Percentiles rank a stretch among this genome's conserved stretches.
Conservation (phyloP, 805 yeast genomes). For the Saturnispora bothae region DNA sequence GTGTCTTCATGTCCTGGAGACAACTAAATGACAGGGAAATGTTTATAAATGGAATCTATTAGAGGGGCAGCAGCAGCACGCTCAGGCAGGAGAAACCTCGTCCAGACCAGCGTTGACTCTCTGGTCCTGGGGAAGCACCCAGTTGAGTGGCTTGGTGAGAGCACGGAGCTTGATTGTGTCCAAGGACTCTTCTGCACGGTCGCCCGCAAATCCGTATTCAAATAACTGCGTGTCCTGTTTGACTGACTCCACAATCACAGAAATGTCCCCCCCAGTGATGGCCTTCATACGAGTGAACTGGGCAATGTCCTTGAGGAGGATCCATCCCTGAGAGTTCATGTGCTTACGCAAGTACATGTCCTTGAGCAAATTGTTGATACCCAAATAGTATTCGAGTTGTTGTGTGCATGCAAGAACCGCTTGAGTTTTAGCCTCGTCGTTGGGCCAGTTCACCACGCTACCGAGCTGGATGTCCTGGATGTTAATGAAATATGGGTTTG, state of each 20-base stretch:
- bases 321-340: slow-evolving; percentile 70
- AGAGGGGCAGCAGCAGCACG: too few relatives aligned
- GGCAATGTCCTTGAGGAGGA: slow-evolving; percentile 52
- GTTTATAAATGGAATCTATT: background rate
- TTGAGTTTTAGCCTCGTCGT: slow-evolving; percentile 10
- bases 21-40: too few relatives aligned
- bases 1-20: too few relatives aligned
- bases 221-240: slow-evolving; percentile 36
- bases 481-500: background rate
- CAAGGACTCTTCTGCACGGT: slow-evolving; percentile 24
- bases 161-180: slow-evolving; percentile 44
- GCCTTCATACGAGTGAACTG: slow-evolving; percentile 68
- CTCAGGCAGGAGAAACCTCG: slow-evolving; percentile 11
- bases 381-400: slow-evolving; percentile 87
- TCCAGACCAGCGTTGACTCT: slow-evolving; percentile 39
- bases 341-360: slow-evolving; percentile 75
- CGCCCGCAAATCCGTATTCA: slow-evolving; percentile 25
- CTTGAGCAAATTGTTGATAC: slow-evolving; percentile 75
- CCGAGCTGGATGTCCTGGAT: slow-evolving; percentile 5
- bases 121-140: slow-evolving; percentile 54
- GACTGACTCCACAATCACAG: slow-evolving; percentile 45
- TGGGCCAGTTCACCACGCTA: slow-evolving; percentile 10
- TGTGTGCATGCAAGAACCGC: slow-evolving; percentile 21
- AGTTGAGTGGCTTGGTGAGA: slow-evolving; percentile 44
- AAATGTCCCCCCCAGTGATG: slow-evolving; percentile 45